Conservation (phyloP, 2,329 filamentous ascomycete genomes). For the Rhinocladiella mackenziei region DNA sequence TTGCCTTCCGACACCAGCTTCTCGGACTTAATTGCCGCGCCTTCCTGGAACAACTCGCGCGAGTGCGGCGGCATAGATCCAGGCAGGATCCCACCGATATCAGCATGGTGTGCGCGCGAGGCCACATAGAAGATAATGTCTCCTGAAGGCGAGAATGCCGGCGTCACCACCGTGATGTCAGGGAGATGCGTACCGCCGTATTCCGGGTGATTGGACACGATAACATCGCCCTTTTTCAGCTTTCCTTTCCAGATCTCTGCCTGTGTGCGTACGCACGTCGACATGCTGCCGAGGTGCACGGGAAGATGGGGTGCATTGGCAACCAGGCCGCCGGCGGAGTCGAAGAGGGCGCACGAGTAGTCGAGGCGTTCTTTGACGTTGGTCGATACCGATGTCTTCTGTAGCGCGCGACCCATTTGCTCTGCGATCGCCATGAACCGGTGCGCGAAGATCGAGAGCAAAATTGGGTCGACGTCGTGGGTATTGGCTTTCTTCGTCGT, state of each 20-base stretch:
- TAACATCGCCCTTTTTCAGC: conserved; percentile 72
- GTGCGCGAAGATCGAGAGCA: conserved; percentile 54
- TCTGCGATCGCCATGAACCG: conserved; percentile 59
- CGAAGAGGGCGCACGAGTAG: conserved; percentile 73
- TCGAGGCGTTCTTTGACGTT: conserved; percentile 80
- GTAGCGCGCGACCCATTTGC: conserved; percentile 56
- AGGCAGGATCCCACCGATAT: conserved; percentile 78
- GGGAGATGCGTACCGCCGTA: conserved; percentile 80
- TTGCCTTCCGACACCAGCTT: conserved; percentile 49
- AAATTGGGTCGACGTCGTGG: conserved; percentile 47
- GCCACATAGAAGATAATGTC: conserved; percentile 79
- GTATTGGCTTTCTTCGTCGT: conserved; percentile 23
- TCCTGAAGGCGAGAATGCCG: conserved; percentile 60
- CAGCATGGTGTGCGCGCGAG: conserved; percentile 74
- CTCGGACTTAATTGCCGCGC: conserved; percentile 60
- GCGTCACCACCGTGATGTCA: conserved; percentile 77
- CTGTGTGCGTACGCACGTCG: conserved; percentile 70
- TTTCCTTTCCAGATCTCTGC: conserved; percentile 75
- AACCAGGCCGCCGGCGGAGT: conserved; percentile 65
- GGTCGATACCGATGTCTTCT: conserved; percentile 53
- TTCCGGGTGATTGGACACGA: conserved; percentile 80
- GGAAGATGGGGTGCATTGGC: conserved; percentile 75
- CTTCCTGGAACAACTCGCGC: conserved; percentile 61
- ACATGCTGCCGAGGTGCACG: conserved; percentile 75
- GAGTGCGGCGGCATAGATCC: conserved; percentile 81